A percentile compares a stretch with the other conserved stretches of the same genome.
Evolutionary conservation across 805 yeast species (phyloP).

Genomic region (Pichia ethanolica): DNA sequence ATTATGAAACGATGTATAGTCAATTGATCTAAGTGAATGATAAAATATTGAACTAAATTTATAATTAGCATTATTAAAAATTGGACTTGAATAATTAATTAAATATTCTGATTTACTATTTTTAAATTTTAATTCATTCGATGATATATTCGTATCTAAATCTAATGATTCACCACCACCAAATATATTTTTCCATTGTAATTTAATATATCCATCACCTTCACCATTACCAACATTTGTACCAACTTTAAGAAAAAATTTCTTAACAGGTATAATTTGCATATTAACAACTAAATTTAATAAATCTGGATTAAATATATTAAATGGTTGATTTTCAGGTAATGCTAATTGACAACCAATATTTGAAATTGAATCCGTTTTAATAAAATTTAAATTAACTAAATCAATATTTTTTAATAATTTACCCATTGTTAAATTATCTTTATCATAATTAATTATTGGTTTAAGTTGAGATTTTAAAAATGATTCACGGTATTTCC

Average conservation of each 20-base stretch:
- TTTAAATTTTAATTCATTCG: slow-evolving; percentile 41
- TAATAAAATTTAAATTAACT: slow-evolving; percentile 36
- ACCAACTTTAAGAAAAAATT: slow-evolving; percentile 81
- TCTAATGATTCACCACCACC: slow-evolving; percentile 49
- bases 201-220: slow-evolving; percentile 86
- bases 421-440: slow-evolving; percentile 31
- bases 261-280: slow-evolving; percentile 49
- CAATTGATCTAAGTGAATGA: slow-evolving; percentile 39
- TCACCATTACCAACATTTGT: slow-evolving; percentile 95
- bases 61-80: slow-evolving; percentile 34
- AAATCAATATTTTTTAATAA: slow-evolving; percentile 36
- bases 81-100: slow-evolving; percentile 39
- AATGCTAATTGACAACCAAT: slow-evolving; percentile 30
- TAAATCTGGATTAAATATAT: slow-evolving; percentile 16
- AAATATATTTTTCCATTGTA: slow-evolving; percentile 52
- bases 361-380: slow-evolving; percentile 37
- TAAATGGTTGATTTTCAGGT: slow-evolving; percentile 12
- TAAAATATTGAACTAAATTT: slow-evolving; percentile 33
- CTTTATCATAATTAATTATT: slow-evolving; percentile 22
- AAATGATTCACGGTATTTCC: slow-evolving; percentile 37
- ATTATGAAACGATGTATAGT: slow-evolving; percentile 40
- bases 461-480: slow-evolving; percentile 41
- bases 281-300: slow-evolving; percentile 24
- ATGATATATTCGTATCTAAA: slow-evolving; percentile 37
- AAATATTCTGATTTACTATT: slow-evolving; percentile 42